Base-by-base conservation (phyloP, 345 rosid genomes). In the Arabidopsis suecica region DNA sequence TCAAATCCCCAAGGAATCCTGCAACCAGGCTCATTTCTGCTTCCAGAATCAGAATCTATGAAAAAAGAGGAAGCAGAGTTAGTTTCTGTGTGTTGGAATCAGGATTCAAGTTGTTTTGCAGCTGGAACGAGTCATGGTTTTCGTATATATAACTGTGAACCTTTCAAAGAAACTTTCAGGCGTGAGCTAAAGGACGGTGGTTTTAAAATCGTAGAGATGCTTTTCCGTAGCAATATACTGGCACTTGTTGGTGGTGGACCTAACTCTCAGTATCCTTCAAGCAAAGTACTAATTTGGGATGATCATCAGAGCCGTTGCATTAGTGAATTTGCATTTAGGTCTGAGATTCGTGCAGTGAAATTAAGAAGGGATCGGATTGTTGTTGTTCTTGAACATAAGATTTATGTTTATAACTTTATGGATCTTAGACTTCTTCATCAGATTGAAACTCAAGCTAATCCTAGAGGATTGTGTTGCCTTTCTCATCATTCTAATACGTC, bases 301-400 rank as follows among this genome's bases (percentile, higher is more conserved):
- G 98, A 93, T 76, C 89, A 84, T 68, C 93, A 91, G 64, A 89
- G 88, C 74, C 84, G 88, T 42, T 89, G 96, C 85, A 89, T 93
- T 14, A 86, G 92, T 79, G 97, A 93, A 65, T 88, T 89, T 75
- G 65, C 92, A 0, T 93, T 93, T 71, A 84, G 97, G 82, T 90
- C 96, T 28, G 91, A 93, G 18, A 83, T 93, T 12, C 88, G 89
- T 37, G 83, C 88, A 8, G 98, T 87, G 78, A 91, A 83, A 78
- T 51, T 93, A 59, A 86, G 97, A 58, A 73, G 86, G 55, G 97
- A 88, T 57, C 83, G 86, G 42, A 84, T 93, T 72, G 92, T 91
- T 1, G 87, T 88, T 67, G 96, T 91, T 66, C 91, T 93, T 56
- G 98, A 91, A 73, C 97, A 91, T 81, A 93, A 91, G 85, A 80